Percentiles rank a stretch among this genome's conserved stretches.
Evolutionary conservation across 345 rosid genomes (phyloP).

Genomic region (Microthlaspi erraticum): DNA sequence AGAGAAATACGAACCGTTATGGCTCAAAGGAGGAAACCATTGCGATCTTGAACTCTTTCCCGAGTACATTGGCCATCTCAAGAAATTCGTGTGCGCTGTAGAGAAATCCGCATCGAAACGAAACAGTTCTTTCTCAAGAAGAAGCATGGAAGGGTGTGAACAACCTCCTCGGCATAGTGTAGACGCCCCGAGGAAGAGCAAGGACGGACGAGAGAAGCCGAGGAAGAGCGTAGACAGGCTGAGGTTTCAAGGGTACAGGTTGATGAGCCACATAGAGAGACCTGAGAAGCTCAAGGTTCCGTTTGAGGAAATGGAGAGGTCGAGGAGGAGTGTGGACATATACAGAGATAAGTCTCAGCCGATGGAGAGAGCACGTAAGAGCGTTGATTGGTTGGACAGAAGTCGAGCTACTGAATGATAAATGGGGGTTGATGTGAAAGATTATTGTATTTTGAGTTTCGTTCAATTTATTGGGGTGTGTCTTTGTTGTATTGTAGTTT

Average conservation of each 20-base stretch:
- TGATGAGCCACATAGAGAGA: conserved; percentile 61
- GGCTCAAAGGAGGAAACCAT: conserved; percentile 94
- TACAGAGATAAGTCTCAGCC: conserved; percentile 77
- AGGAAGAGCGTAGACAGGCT: conserved; percentile 67
- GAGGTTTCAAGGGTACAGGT: conserved; percentile 69
- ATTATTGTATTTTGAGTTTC: conserved; percentile 30
- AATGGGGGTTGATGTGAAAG: conserved; percentile 19
- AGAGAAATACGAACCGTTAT: conserved; percentile 91
- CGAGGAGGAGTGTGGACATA: conserved; percentile 87
- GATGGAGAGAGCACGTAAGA: conserved; percentile 73
- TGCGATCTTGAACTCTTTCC: conserved; percentile 86
- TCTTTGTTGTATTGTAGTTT: conserved; percentile 39
- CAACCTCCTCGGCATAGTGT: conserved; percentile 61
- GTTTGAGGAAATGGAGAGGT: conserved; percentile 79
- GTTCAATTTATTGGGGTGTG: conserved; percentile 44
- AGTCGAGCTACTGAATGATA: conserved; percentile 40
- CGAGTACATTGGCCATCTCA: conserved; percentile 85
- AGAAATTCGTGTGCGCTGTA: conserved; percentile 80
- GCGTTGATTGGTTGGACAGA: conserved; percentile 79
- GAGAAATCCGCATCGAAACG: conserved; percentile 75
- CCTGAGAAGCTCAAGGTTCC: conserved; percentile 61
- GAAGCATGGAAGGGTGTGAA: conserved; percentile 65
- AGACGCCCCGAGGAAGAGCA: conserved; percentile 76
- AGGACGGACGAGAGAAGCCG: conserved; percentile 69
- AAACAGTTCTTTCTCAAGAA: conserved; percentile 56